Evolutionary conservation across 2,329 filamentous ascomycete genomes (phyloP).

Genomic region (Huntiella bhutanensis): DNA sequence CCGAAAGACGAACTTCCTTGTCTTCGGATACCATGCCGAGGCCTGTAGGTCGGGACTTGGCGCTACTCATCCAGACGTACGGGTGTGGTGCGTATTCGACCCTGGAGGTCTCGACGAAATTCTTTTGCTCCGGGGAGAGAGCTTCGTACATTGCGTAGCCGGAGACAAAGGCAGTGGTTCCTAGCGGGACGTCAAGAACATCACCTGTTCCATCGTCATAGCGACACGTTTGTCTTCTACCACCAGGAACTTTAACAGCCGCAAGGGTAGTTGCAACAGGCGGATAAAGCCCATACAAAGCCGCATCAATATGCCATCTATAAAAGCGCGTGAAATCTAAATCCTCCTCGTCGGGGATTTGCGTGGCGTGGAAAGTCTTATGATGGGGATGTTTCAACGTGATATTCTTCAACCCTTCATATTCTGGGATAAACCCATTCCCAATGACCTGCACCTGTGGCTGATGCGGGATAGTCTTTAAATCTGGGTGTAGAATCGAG

Average conservation of each 20-base stretch:
- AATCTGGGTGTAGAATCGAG: slow-evolving; percentile 54
- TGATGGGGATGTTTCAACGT: slow-evolving; percentile 58
- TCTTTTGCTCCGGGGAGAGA: slow-evolving; percentile 45
- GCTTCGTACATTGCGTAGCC: slow-evolving; percentile 52
- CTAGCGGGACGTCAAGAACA: slow-evolving; percentile 47
- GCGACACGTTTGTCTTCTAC: slow-evolving; percentile 44
- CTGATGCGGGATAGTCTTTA: slow-evolving; percentile 65
- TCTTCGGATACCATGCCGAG: slow-evolving; percentile 52
- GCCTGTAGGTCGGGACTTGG: slow-evolving; percentile 46
- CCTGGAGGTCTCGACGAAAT: slow-evolving; percentile 44
- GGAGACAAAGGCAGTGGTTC: slow-evolving; percentile 58
- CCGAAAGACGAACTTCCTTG: slow-evolving; percentile 36
- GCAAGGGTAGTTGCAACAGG: slow-evolving; percentile 54
- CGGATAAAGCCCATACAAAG: slow-evolving; percentile 56
- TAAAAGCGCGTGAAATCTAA: slow-evolving; percentile 41
- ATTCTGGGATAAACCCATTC: slow-evolving; percentile 49
- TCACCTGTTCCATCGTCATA: slow-evolving; percentile 57
- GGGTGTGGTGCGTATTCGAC: slow-evolving; percentile 64
- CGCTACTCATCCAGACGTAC: slow-evolving; percentile 63
- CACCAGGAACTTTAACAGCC: slow-evolving; percentile 52
- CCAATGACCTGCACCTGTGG: slow-evolving; percentile 67
- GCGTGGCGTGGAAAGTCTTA: slow-evolving; percentile 51
- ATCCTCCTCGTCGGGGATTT: slow-evolving; percentile 36
- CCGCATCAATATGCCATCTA: slow-evolving; percentile 66
- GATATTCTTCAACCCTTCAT: slow-evolving; percentile 52